These are phyloP conservation scores for Colletotrichum simmondsii DNA, from an alignment of 2,329 filamentous ascomycete genomes.

Conservation along the genomic window DNA sequence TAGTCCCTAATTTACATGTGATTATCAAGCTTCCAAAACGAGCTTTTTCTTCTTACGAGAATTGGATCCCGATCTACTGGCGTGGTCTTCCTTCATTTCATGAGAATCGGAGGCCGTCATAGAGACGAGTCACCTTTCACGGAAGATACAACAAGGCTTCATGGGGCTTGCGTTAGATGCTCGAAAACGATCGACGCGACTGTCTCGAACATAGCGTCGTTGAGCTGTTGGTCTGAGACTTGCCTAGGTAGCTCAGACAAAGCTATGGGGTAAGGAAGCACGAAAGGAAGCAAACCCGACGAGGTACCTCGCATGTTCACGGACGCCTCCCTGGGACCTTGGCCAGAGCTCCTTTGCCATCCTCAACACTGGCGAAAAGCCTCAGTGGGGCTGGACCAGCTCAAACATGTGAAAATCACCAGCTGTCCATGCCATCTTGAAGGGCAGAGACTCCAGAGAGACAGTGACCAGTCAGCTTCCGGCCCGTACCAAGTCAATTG, in stretches of 20 bases:
- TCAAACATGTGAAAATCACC: slow-evolving; percentile 5
- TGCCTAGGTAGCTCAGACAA: not conserved
- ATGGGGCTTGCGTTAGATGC: not conserved
- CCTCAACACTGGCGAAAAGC: not conserved
- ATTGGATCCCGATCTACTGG: no score
- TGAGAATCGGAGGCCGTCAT: not conserved
- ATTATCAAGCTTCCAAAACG: not conserved
- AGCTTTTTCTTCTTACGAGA: not conserved
- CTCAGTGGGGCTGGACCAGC: not conserved
- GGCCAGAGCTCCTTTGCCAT: not conserved
- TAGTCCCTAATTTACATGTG: slow-evolving; percentile 25
- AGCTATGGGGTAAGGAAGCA: not conserved
- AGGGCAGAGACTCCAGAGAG: not conserved
- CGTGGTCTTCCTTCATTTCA: no score
- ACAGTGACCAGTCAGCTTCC: slow-evolving; percentile 6
- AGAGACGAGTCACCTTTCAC: not conserved
- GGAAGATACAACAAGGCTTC: not conserved
- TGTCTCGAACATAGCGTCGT: slow-evolving; percentile 20
- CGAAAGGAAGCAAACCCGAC: not conserved
- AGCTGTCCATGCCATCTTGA: not conserved
- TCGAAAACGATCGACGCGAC: not conserved
- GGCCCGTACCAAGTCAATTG: slow-evolving; percentile 5
- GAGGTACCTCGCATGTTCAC: not conserved
- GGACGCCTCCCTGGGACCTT: not conserved
- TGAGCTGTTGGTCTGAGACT: slow-evolving; percentile 28